Conservation (phyloP, 352 stramenopile species). For the Plasmopara muralis region DNA sequence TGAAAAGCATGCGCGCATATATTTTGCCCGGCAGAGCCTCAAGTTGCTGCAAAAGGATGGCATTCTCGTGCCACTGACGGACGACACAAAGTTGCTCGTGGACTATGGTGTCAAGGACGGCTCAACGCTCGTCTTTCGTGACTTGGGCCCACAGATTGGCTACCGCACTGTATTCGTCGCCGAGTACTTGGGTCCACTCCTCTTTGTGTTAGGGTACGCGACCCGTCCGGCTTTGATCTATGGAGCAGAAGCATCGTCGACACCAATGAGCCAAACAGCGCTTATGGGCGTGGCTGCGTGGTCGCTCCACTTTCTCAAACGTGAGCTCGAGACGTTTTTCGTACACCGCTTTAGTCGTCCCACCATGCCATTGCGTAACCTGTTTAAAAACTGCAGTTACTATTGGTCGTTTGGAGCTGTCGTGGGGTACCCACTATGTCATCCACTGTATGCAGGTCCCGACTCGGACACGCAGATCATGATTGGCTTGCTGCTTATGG, state of each 20-base stretch:
- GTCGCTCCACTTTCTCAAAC: conserved; percentile 83
- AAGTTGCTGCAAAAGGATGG: conserved; percentile 35
- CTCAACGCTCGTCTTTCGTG: conserved; percentile 59
- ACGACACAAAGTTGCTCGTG: conserved; percentile 51
- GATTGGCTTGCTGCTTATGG: conserved; percentile 54
- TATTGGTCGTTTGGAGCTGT: conserved; percentile 84
- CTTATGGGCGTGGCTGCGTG: conserved; percentile 55
- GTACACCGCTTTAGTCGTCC: conserved; percentile 83
- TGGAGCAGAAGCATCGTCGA: conserved; percentile 30
- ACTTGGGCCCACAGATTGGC: conserved; percentile 82
- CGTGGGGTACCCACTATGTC: conserved; percentile 79
- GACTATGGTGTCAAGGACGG: conserved; percentile 49
- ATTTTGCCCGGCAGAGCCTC: conserved; percentile 52
- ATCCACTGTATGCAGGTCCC: conserved; percentile 55
- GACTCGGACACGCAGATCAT: conserved; percentile 46
- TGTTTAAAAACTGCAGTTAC: conserved; percentile 90
- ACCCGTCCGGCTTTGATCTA: conserved; percentile 69
- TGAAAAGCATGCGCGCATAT: conserved; percentile 41
- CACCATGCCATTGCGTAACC: conserved; percentile 84
- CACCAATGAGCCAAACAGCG: conserved; percentile 40
- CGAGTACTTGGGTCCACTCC: conserved; percentile 81
- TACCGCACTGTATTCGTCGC: conserved; percentile 85
- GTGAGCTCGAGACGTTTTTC: conserved; percentile 84
- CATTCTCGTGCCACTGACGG: conserved; percentile 32
- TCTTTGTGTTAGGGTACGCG: conserved; percentile 79